These are phyloP conservation scores for Cinnamomum micranthum DNA, from an alignment of 164 flowering plant species.

Conservation along the genomic window DNA sequence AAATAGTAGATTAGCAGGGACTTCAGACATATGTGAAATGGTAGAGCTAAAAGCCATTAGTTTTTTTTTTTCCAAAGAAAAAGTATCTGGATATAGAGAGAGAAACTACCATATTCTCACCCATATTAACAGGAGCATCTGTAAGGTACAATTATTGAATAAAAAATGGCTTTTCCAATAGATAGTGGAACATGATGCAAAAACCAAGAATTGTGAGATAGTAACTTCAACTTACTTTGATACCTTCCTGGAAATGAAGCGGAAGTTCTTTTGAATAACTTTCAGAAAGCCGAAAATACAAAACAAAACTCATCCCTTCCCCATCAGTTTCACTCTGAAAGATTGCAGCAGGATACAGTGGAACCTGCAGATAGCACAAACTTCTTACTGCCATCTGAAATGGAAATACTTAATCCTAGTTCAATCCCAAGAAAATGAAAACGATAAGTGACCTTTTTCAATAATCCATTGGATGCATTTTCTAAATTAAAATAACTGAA, in stretches of 20 bases:
- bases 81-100: neutral
- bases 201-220: neutral
- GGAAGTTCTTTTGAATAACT: conserved; percentile 74
- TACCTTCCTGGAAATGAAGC: conserved; percentile 63
- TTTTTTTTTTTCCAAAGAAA: neutral
- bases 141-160: neutral
- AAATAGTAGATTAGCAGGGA: neutral
- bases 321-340: conserved; percentile 91
- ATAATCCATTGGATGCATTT: too few species aligned
- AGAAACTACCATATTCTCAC: neutral
- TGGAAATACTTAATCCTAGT: too few species aligned
- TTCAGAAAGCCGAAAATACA: conserved; percentile 86
- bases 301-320: conserved; percentile 83
- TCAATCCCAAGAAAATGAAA: too few species aligned
- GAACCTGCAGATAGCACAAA: conserved; percentile 50
- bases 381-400: too few species aligned
- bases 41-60: neutral
- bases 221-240: conserved; percentile 46
- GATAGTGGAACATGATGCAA: neutral
- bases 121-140: neutral
- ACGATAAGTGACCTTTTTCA: too few species aligned
- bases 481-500: too few species aligned
- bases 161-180: neutral
- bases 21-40: too few species aligned
- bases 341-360: conserved; percentile 76